Conservation (phyloP, 1,139 yeast genomes). For the Taphrina populina region DNA sequence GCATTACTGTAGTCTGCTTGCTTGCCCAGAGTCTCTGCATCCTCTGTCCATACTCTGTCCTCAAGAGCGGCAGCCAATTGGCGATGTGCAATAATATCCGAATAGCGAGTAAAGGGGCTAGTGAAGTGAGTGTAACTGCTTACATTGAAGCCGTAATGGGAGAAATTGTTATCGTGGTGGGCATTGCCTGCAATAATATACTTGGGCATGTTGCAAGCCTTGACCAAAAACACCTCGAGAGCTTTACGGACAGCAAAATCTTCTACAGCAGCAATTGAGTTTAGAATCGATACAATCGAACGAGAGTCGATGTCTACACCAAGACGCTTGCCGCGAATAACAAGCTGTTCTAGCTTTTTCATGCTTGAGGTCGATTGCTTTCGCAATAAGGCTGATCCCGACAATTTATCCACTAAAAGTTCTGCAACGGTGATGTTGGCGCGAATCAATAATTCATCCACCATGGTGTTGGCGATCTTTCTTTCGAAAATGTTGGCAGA, state of each 20-base stretch:
- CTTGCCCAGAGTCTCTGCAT: constrained; percentile 70
- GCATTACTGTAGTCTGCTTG: constrained; percentile 90
- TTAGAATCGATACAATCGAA: constrained; percentile 68
- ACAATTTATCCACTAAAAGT: constrained; percentile 68
- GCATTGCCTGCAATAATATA: constrained; percentile 86
- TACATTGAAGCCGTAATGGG: constrained; percentile 75
- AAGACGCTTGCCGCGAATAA: constrained; percentile 63
- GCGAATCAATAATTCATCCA: constrained; percentile 75
- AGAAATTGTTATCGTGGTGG: constrained; percentile 67
- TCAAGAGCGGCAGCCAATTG: constrained; percentile 71
- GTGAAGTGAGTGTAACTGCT: constrained; percentile 91
- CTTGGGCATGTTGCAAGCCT: constrained; percentile 80
- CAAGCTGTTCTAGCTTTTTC: constrained; percentile 77
- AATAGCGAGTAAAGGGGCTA: constrained; percentile 88
- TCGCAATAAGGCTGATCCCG: constrained; percentile 79
- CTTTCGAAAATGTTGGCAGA: constrained; percentile 69
- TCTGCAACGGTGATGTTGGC: constrained; percentile 87
- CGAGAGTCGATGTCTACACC: constrained; percentile 67
- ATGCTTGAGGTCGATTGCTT: constrained; percentile 83
- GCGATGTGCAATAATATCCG: constrained; percentile 88
- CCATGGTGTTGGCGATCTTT: constrained; percentile 57
- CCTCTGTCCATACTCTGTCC: constrained; percentile 48
- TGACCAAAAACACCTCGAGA: constrained; percentile 73
- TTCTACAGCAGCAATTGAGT: constrained; percentile 63
- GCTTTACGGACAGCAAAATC: constrained; percentile 69